Conservation (phyloP, 768 basidiomycete species). For the Ramaria sp. region DNA sequence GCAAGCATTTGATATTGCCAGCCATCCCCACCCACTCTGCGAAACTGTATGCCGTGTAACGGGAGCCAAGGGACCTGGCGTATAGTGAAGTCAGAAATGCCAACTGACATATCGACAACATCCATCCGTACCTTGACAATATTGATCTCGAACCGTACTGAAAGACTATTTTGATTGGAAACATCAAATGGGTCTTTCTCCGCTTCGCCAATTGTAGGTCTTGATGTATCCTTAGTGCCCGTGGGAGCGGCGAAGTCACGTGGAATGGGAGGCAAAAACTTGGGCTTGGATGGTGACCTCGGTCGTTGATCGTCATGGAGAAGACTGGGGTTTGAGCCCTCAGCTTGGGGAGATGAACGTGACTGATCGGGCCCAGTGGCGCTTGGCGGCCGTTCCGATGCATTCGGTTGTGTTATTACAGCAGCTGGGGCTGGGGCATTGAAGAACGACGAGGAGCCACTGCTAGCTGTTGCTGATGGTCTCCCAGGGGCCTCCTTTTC, state of each 20-base stretch:
- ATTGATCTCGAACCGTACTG: conserved; percentile 93
- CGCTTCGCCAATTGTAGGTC: conserved; percentile 36
- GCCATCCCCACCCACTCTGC: conserved; percentile 78
- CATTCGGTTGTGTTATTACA: conserved; percentile 25
- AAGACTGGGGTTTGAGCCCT: conserved; percentile 19
- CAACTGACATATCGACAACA: not conserved
- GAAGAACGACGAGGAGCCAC: conserved; percentile 79
- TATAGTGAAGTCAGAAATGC: conserved; percentile 4
- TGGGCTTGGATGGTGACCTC: conserved; percentile 45
- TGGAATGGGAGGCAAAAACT: conserved; percentile 74
- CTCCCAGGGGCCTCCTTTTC: conserved; percentile 38
- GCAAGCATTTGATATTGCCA: conserved; percentile 99
- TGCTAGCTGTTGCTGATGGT: conserved; percentile 46
- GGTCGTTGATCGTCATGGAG: conserved; percentile 23
- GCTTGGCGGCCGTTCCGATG: conserved; percentile 22
- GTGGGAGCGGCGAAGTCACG: conserved; percentile 41
- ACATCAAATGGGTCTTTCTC: conserved; percentile 61
- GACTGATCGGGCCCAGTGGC: conserved; percentile 8
- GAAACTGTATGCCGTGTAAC: conserved; percentile 91
- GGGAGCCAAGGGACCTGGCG: conserved; percentile 92
- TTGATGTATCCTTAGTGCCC: conserved; percentile 15
- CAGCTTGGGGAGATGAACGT: conserved; percentile 16
- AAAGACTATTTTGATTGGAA: conserved; percentile 65
- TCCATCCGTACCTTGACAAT: conserved; percentile 80
- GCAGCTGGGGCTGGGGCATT: conserved; percentile 49